These are phyloP conservation scores for Alternaria novae-zelandiae DNA, from an alignment of 2,329 filamentous ascomycete genomes.

Conservation along the genomic window DNA sequence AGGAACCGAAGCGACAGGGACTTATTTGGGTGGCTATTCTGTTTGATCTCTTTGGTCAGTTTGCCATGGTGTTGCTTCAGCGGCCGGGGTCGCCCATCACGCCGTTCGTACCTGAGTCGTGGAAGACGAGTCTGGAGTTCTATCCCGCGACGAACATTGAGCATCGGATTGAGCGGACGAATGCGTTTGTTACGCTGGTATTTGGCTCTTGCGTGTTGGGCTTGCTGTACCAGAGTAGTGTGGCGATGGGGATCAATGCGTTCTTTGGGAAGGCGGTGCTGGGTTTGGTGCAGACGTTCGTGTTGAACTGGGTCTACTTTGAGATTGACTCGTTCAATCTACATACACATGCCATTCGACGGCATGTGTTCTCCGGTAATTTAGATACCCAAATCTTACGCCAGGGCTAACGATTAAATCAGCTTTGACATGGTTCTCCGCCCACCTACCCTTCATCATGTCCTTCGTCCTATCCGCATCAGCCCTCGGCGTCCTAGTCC, in stretches of 20 bases:
- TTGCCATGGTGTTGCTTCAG: slow-evolving; percentile 51
- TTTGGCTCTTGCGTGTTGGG: slow-evolving; percentile 70
- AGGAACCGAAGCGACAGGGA: slow-evolving; percentile 61
- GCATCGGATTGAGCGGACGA: slow-evolving; percentile 68
- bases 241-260: slow-evolving; percentile 60
- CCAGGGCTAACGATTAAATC: background rate
- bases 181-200: slow-evolving; percentile 69
- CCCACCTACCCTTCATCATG: slow-evolving; percentile 69
- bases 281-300: slow-evolving; percentile 64
- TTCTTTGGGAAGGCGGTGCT: slow-evolving; percentile 69
- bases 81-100: slow-evolving; percentile 27
- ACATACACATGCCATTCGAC: slow-evolving; percentile 66
- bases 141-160: slow-evolving; percentile 69
- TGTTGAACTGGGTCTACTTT: slow-evolving; percentile 69
- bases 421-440: slow-evolving; percentile 62
- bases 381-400: background rate
- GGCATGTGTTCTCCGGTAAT: slow-evolving; percentile 55
- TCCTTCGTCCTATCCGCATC: slow-evolving; percentile 66
- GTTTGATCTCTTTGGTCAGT: slow-evolving; percentile 60
- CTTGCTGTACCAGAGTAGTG: slow-evolving; percentile 64
- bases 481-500: slow-evolving; percentile 64
- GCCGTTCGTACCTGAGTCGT: slow-evolving; percentile 19
- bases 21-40: slow-evolving; percentile 64
- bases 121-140: slow-evolving; percentile 60
- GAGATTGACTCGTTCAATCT: slow-evolving; percentile 66